Evolutionary conservation across 2,329 filamentous ascomycete species (phyloP).

Genomic region (Davidsoniella australis): DNA sequence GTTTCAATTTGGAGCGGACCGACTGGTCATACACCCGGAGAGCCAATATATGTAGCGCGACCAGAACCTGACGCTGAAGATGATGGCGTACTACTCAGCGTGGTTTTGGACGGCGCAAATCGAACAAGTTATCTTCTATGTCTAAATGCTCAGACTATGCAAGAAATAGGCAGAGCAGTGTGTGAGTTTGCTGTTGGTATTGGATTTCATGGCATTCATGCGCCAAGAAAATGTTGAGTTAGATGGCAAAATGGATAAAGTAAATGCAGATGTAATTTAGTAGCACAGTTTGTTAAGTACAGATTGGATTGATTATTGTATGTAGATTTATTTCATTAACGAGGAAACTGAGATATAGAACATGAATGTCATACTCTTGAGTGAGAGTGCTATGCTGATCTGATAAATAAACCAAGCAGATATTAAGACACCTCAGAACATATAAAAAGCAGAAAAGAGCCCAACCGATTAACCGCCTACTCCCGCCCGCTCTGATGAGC

Average conservation of each 20-base stretch:
- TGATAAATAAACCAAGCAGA: background rate
- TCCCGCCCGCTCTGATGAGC: background rate
- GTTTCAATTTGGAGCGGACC: constrained; percentile 38
- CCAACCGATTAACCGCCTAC: too few species aligned
- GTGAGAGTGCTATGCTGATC: too few species aligned
- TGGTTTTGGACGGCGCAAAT: constrained; percentile 45
- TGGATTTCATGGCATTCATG: constrained; percentile 47
- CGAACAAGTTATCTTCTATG: constrained; percentile 48
- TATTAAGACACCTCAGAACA: background rate
- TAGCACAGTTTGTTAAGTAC: too few species aligned
- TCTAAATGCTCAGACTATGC: constrained; percentile 44
- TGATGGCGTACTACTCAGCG: constrained; percentile 42
- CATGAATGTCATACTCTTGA: background rate
- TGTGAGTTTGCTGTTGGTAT: constrained; percentile 41
- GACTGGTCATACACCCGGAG: constrained; percentile 47
- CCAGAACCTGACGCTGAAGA: constrained; percentile 35
- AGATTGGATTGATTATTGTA: background rate
- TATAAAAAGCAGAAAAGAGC: constrained; percentile 2
- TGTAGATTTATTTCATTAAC: background rate
- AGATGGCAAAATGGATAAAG: too few species aligned
- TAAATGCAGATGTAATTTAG: too few species aligned
- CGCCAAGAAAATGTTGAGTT: constrained; percentile 1
- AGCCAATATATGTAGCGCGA: constrained; percentile 46
- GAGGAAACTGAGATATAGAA: background rate
- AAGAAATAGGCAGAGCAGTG: constrained; percentile 46